Evolutionary conservation across 441 rosid species (phyloP), one percentile per base, ranked within the genome.

Genomic region (Capsella rubella): DNA sequence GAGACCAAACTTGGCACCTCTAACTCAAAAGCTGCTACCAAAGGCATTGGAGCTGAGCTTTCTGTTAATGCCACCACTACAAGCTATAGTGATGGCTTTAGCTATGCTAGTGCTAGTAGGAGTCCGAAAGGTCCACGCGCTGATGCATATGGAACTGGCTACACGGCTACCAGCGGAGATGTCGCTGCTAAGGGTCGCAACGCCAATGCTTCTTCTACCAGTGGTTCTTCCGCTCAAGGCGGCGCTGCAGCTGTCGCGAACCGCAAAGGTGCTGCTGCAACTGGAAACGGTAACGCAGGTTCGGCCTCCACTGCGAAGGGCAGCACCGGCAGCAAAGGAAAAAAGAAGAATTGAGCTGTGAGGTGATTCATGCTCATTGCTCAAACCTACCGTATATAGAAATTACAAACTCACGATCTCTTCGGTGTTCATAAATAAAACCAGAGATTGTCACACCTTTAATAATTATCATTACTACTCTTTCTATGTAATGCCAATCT

Each of bases 21-120:
- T 71, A 1, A 1, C 16, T 32, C 52, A 8, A 64, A 73, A 64
- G 29, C 32, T 64, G 3, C 52, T 47, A 13, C 59, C 60, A 57
- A 56, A 3, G 65, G 58, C 21, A 0, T 46, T 73, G 71, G 57
- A 63, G 18, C 63, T n/a, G 9, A 18, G 63, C 69, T 53, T 63
- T 0, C 0, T 4, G 14, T 27, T n/a, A 2, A 0, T 1, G 18
- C 5, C 11, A 1, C 0, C 15, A 35, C 14, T 7, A 0, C 0
- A 13, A 9, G 12, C 29, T 3, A 13, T 18, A 2, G 3, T 34
- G 0, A 0, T 0, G n/a, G 5, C 12, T 4, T 0, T 64, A 0
- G 42, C 8, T 0, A n/a, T 45, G 7, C 25, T 55, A 2, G 3
- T 15, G 14, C 18, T 34, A 0, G 13, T 32, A 0, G 0, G 8